phyloP scores from a whole-genome alignment of 1,139 yeast species.

The Maudiozyma humilis region DNA sequence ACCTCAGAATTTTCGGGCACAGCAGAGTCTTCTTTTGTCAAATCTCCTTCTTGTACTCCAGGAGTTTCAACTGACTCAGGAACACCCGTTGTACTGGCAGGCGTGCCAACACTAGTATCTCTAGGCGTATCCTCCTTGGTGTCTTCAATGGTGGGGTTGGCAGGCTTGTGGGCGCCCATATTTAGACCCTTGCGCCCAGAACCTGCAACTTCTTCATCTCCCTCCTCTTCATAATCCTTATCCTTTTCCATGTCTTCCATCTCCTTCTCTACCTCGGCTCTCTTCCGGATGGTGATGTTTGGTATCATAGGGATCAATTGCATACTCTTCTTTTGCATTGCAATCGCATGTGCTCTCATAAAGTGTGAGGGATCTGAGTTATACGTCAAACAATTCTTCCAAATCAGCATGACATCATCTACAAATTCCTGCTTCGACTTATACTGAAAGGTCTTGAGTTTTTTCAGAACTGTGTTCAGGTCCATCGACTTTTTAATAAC shows the following conservation, averaged over 20 bases:
- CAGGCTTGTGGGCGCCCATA: slow-evolving; percentile 31
- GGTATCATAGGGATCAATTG: slow-evolving; percentile 79
- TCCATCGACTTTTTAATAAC: slow-evolving; percentile 95
- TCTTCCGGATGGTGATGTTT: slow-evolving; percentile 68
- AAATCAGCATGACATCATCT: slow-evolving; percentile 85
- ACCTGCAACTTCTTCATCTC: slow-evolving; percentile 27
- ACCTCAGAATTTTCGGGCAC: background rate
- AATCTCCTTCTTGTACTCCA: background rate
- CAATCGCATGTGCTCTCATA: slow-evolving; percentile 82
- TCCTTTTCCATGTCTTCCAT: slow-evolving; percentile 41
- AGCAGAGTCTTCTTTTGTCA: background rate
- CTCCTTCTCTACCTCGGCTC: slow-evolving; percentile 83
- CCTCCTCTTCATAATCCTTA: slow-evolving; percentile 21
- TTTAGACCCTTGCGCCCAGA: slow-evolving; percentile 31
- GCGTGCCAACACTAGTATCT: background rate
- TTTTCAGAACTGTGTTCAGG: slow-evolving; percentile 85
- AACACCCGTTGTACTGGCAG: background rate
- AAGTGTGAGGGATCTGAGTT: slow-evolving; percentile 95
- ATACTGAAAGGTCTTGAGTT: slow-evolving; percentile 72
- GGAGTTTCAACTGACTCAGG: no score
- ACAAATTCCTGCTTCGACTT: slow-evolving; percentile 81
- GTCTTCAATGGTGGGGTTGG: slow-evolving; percentile 8
- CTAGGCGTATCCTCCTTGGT: background rate
- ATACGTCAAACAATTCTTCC: slow-evolving; percentile 89
- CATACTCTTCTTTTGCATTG: slow-evolving; percentile 87